Percentiles rank a stretch among this genome's conserved stretches.
Evolutionary conservation across 257 asterid genomes (phyloP).

Genomic region (Schizonepeta tenuifolia): DNA sequence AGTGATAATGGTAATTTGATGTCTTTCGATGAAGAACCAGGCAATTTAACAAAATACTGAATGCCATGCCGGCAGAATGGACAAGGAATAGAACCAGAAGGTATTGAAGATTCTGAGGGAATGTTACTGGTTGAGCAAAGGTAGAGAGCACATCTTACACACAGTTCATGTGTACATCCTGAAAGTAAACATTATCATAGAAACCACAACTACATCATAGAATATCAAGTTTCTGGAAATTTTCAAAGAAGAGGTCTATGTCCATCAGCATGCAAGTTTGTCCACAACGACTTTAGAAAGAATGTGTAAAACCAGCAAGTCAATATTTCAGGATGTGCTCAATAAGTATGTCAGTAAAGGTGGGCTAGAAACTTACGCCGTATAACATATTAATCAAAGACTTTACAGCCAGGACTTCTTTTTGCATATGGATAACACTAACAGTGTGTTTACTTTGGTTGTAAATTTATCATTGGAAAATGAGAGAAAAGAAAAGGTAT

Average conservation of each 20-base stretch:
- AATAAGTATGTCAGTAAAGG: background rate
- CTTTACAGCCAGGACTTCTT: too few species aligned
- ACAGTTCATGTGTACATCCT: slow-evolving; percentile 91
- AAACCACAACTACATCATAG: background rate
- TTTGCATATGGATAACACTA: background rate
- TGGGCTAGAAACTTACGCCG: background rate
- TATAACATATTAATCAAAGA: background rate
- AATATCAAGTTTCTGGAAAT: background rate
- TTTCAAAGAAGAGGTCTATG: background rate
- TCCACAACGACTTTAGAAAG: background rate
- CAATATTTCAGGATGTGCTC: too few species aligned
- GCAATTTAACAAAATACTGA: slow-evolving; percentile 61
- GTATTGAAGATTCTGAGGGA: slow-evolving; percentile 63
- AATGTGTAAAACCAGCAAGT: background rate
- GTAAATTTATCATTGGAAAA: too few species aligned
- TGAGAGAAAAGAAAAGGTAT: too few species aligned
- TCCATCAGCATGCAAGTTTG: background rate
- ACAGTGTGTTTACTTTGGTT: too few species aligned
- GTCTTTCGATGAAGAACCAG: slow-evolving; percentile 69
- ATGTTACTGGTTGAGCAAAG: slow-evolving; percentile 91
- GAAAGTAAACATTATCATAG: slow-evolving; percentile 29
- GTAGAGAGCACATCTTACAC: slow-evolving; percentile 92
- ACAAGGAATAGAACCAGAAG: slow-evolving; percentile 89
- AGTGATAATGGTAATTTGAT: slow-evolving; percentile 64
- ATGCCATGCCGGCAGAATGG: slow-evolving; percentile 90